Base-by-base conservation (phyloP, 2,329 filamentous ascomycete genomes). In the Alternaria sp. region DNA sequence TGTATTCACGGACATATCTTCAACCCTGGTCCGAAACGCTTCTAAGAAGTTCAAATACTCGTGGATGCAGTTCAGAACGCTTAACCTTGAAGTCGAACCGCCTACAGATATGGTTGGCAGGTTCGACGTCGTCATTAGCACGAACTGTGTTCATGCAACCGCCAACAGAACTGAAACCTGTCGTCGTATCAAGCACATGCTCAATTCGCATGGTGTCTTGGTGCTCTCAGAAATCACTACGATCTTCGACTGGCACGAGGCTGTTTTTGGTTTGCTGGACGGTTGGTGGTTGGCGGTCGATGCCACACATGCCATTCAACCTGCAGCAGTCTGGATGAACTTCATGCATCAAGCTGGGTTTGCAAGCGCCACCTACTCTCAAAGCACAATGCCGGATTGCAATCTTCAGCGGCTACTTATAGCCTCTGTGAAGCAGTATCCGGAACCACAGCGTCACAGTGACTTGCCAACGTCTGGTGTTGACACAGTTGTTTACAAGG, bases 1-100 rank as follows among this genome's bases (percentile, higher is more conserved):
- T 62, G 79, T 74, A 0, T 81, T 82, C 59, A 81, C 77, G 2
- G 81, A 83, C 47, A 70, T 83, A 2, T 78, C 80, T 0, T 51
- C 74, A 0, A 77, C 79, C 0, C 70, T 83, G n/a, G 73, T 83
- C 2, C 72, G 76, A 0, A 72, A 71, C 10, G 80, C 80, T 0
- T 71, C 69, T 26, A 72, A 74, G 40, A 52, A 45, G 68, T 66
- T 44, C 79, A 59, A 73, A 3, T 73, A 77, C 21, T 56, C 69
- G 0, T 74, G 67, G 47, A 77, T 83, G 74, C 57, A 70, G 19
- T 83, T 77, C 59, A 43, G 43, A 3, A 52, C 67, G 3, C 63
- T 76, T 4, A 75, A 83, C 49, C 67, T 81, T 8, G 67, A 69
- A 21, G n/a, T 49, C 7, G 57, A 52, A 15, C 51, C 61, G 21